These are phyloP conservation scores for Taphrina communis DNA, from an alignment of 1,139 yeast species.

Conservation along the genomic window DNA sequence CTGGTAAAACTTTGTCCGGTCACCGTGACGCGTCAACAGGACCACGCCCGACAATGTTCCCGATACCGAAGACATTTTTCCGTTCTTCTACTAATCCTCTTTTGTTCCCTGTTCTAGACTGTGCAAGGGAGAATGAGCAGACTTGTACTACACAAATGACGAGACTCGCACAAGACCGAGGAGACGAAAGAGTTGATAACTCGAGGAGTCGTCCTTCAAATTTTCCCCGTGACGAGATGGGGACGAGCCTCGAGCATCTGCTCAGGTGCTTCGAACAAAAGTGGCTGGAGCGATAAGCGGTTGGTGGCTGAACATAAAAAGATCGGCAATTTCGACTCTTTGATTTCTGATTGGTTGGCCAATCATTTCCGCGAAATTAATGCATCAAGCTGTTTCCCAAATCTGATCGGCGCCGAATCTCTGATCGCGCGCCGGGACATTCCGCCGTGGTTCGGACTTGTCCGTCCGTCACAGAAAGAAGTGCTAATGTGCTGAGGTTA, in stretches of 20 bases:
- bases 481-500: too few species aligned
- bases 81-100: too few species aligned
- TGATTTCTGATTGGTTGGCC: not conserved
- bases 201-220: too few species aligned
- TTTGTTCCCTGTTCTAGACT: too few species aligned
- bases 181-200: not conserved
- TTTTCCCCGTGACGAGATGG: conserved; percentile 1
- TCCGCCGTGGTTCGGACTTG: too few species aligned
- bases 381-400: not conserved
- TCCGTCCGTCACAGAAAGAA: too few species aligned
- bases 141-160: not conserved
- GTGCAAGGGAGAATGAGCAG: too few species aligned
- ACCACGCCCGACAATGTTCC: conserved; percentile 31
- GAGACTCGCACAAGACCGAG: not conserved
- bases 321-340: not conserved
- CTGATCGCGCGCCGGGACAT: too few species aligned
- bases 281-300: conserved; percentile 10
- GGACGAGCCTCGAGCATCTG: too few species aligned
- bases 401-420: too few species aligned
- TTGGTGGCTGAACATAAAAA: not conserved
- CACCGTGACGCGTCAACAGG: conserved; percentile 48
- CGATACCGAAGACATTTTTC: not conserved
- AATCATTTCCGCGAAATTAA: not conserved
- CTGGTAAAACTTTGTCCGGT: conserved; percentile 38
- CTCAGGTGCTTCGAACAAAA: not conserved